Evolutionary conservation across 495 filamentous ascomycete genomes (phyloP).

Genomic region (Penicillium angulare): DNA sequence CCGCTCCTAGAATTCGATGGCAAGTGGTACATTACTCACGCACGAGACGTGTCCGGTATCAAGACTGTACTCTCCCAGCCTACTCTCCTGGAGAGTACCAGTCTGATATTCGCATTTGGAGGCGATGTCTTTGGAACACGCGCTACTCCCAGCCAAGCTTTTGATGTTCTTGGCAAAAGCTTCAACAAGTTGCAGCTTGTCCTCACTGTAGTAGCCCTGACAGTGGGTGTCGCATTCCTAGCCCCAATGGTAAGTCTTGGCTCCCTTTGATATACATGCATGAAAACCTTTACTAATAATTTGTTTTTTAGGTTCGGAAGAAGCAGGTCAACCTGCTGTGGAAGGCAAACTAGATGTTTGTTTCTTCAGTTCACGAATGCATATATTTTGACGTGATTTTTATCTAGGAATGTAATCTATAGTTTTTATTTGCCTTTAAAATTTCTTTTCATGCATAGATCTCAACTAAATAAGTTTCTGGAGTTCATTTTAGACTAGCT

Average conservation of each 20-base stretch:
- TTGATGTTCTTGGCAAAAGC: constrained; percentile 88
- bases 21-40: constrained; percentile 76
- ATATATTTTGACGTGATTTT: constrained; percentile 2
- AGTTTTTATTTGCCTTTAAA: neutral
- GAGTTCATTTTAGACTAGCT: too few species aligned
- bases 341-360: constrained; percentile 18
- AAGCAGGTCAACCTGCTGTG: constrained; percentile 45
- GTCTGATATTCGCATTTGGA: constrained; percentile 86
- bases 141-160: constrained; percentile 78
- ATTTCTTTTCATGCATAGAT: neutral
- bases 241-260: constrained; percentile 75
- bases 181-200: constrained; percentile 89
- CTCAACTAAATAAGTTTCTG: too few species aligned
- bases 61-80: constrained; percentile 68
- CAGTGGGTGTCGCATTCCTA: constrained; percentile 68
- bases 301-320: constrained; percentile 29
- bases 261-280: neutral
- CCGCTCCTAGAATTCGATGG: constrained; percentile 83
- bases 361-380: constrained; percentile 1
- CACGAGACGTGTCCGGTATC: constrained; percentile 76
- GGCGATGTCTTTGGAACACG: constrained; percentile 82
- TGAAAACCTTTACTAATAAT: constrained; percentile 15
- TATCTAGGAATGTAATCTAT: constrained; percentile 17
- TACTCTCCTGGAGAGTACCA: constrained; percentile 87
- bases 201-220: constrained; percentile 75